Conservation (phyloP, 2,329 filamentous ascomycete species). For the Aspergillus sp. region DNA sequence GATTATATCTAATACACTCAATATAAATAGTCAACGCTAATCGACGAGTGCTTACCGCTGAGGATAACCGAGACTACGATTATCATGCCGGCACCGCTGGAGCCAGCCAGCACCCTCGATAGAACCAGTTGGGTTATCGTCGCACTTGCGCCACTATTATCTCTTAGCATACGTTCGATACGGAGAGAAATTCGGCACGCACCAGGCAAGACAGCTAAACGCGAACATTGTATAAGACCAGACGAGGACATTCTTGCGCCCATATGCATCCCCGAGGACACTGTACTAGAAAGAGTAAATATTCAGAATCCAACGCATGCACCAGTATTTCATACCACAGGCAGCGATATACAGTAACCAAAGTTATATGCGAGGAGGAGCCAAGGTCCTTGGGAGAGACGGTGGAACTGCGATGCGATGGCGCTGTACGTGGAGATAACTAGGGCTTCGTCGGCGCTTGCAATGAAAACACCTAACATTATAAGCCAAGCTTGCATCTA, state of each 20-base stretch:
- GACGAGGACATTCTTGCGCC: conserved; percentile 42
- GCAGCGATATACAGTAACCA: conserved; percentile 42
- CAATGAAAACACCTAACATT: conserved; percentile 58
- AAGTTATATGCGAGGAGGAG: conserved; percentile 47
- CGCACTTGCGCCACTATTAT: conserved; percentile 9
- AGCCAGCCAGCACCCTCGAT: conserved; percentile 35
- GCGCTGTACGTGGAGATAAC: conserved; percentile 64
- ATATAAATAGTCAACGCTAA: not conserved
- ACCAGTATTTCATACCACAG: conserved; percentile 24
- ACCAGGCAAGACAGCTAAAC: conserved; percentile 24
- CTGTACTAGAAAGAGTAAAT: conserved; percentile 33
- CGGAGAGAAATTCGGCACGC: not conserved
- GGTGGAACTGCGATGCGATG: conserved; percentile 48
- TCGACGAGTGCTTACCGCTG: conserved; percentile 18
- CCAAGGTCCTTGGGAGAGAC: conserved; percentile 44
- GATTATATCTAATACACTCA: conserved; percentile 36
- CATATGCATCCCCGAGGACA: conserved; percentile 48
- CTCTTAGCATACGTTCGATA: not conserved
- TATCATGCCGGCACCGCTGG: conserved; percentile 41
- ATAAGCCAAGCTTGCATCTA: not conserved
- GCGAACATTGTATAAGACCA: conserved; percentile 34
- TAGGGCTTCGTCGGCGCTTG: conserved; percentile 61
- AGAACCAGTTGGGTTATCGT: conserved; percentile 31
- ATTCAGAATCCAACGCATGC: not conserved
- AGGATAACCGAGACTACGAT: conserved; percentile 43